These are phyloP conservation scores for Echeveria elegans DNA, from an alignment of 164 flowering plant genomes.

Conservation along the genomic window DNA sequence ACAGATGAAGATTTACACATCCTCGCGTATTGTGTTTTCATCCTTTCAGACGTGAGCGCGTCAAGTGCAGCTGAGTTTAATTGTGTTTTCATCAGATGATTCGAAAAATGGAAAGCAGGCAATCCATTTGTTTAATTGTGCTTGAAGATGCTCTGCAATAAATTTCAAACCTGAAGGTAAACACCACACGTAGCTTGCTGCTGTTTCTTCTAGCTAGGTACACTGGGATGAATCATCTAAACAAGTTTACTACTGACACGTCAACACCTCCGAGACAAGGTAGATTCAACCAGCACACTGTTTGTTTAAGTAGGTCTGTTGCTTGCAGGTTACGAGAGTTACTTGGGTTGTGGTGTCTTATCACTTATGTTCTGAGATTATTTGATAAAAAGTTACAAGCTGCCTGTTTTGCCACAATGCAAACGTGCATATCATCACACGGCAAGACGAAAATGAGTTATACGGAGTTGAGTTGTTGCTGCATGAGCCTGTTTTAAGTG, in stretches of 20 bases:
- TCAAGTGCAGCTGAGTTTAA: constrained; percentile 67
- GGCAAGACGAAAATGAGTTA: no score
- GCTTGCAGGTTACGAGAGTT: not conserved
- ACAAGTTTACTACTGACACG: constrained; percentile 69
- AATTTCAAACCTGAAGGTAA: constrained; percentile 80
- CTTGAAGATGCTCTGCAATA: no score
- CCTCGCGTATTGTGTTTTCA: not conserved
- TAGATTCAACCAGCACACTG: constrained; percentile 61
- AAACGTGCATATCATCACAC: no score
- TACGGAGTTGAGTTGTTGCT: no score
- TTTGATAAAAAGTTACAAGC: no score
- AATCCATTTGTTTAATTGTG: constrained; percentile 48
- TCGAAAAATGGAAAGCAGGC: constrained; percentile 28
- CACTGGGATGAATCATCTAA: constrained; percentile 31
- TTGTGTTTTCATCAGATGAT: constrained; percentile 20
- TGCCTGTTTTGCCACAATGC: no score
- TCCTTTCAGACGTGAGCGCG: constrained; percentile 67
- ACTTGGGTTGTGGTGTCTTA: not conserved
- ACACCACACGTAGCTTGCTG: constrained; percentile 61
- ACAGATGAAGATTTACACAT: not conserved
- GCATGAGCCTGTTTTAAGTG: no score
- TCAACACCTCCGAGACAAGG: constrained; percentile 54
- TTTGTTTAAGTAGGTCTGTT: not conserved
- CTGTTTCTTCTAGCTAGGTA: not conserved
- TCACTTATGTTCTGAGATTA: no score